phyloP scores from a whole-genome alignment of 1,284 basidiomycete species.

The Tilletia walkeri region DNA sequence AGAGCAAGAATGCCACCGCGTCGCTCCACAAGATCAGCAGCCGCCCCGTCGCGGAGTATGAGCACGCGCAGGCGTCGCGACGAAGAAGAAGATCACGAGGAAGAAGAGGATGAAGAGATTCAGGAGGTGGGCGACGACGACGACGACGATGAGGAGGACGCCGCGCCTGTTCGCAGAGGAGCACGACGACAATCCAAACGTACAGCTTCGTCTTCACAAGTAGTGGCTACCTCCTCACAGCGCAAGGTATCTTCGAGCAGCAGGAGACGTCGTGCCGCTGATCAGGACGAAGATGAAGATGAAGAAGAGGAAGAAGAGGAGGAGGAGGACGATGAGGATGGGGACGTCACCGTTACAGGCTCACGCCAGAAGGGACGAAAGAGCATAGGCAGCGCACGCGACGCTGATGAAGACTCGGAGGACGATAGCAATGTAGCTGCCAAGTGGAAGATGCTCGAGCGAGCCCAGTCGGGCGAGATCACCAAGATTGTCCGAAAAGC shows the following conservation, averaged over 20 bases:
- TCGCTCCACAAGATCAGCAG: conserved; percentile 1
- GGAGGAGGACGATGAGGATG: conserved; percentile 21
- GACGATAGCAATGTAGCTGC: neutral
- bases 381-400: neutral
- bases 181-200: neutral
- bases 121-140: neutral
- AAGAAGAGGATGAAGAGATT: neutral
- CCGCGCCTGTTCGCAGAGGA: neutral
- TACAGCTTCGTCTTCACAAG: neutral
- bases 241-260: neutral
- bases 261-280: neutral
- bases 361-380: conserved; percentile 1
- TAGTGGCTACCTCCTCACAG: neutral
- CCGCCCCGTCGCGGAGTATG: neutral
- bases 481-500: conserved; percentile 28
- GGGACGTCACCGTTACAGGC: conserved; percentile 21
- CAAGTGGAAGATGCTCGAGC: conserved; percentile 24
- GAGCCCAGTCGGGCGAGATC: conserved; percentile 22
- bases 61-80: neutral
- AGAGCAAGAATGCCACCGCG: conserved; percentile 9
- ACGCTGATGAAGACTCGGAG: conserved; percentile 7
- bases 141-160: conserved; percentile 8
- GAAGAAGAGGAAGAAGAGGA: conserved; percentile 19
- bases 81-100: neutral
- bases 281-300: conserved; percentile 20